These are phyloP conservation scores for Microsporum ferrugineum DNA, from an alignment of 2,329 filamentous ascomycete species.

Conservation along the genomic window DNA sequence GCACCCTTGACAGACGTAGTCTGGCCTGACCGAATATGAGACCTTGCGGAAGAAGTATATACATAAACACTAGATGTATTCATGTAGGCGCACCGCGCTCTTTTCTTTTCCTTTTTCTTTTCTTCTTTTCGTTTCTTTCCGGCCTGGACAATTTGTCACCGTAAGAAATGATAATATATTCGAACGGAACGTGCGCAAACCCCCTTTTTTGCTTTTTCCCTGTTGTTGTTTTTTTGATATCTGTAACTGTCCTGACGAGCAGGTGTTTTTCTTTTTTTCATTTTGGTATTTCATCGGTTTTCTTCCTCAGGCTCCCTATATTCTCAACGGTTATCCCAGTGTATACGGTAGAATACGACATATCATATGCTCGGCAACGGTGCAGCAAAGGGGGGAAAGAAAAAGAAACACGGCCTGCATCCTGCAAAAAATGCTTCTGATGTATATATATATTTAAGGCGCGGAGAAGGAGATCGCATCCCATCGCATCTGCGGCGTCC, in stretches of 20 bases:
- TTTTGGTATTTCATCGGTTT: background rate
- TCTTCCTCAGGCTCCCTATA: background rate
- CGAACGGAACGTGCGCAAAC: constrained; percentile 2
- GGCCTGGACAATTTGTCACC: background rate
- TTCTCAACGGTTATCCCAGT: background rate
- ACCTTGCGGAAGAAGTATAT: background rate
- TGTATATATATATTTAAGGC: background rate
- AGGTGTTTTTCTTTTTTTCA: background rate
- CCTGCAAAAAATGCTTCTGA: background rate
- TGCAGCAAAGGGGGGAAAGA: background rate
- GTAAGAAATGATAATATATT: background rate
- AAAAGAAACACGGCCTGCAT: background rate
- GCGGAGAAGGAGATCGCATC: constrained; percentile 2
- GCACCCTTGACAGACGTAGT: background rate
- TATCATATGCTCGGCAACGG: constrained; percentile 3
- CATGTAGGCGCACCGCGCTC: background rate
- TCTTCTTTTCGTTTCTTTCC: background rate
- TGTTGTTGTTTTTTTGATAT: background rate
- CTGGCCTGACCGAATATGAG: background rate
- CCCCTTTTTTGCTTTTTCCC: background rate
- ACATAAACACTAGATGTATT: background rate
- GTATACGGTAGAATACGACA: background rate
- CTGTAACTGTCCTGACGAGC: background rate
- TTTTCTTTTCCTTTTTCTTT: background rate
- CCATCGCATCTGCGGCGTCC: background rate